A percentile compares a stretch with the other conserved stretches of the same genome.
phyloP scores from a whole-genome alignment of 2,329 filamentous ascomycete species.

The Clathrospora elynae region DNA sequence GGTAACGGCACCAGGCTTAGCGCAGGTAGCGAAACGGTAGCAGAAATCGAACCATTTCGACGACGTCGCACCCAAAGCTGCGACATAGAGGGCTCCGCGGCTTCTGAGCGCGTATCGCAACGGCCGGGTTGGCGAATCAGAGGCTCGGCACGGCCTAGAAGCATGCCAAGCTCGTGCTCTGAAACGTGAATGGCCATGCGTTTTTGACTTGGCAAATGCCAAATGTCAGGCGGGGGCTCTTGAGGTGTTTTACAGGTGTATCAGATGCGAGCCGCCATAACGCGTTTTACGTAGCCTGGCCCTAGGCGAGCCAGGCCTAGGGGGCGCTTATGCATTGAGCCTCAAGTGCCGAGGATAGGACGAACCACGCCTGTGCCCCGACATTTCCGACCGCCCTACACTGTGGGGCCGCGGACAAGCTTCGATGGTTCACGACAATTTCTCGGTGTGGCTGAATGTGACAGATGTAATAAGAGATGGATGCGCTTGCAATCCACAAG shows the following conservation, averaged over 20 bases:
- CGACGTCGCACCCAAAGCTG: slow-evolving; percentile 35
- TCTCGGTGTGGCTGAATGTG: slow-evolving; percentile 18
- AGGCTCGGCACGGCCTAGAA: slow-evolving; percentile 15
- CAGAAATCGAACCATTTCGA: slow-evolving; percentile 45
- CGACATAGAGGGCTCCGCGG: slow-evolving; percentile 36
- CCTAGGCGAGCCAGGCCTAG: too few relatives aligned
- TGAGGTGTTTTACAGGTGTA: slow-evolving; percentile 42
- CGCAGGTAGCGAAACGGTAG: slow-evolving; percentile 38
- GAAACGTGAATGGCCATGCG: slow-evolving; percentile 41
- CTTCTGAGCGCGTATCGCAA: slow-evolving; percentile 38
- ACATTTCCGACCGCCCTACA: slow-evolving; percentile 7
- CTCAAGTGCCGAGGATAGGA: slow-evolving; percentile 9
- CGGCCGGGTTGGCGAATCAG: slow-evolving; percentile 39
- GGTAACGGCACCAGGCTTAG: slow-evolving; percentile 33
- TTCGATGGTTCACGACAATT: slow-evolving; percentile 10
- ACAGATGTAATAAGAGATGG: slow-evolving; percentile 23
- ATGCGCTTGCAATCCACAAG: slow-evolving; percentile 5
- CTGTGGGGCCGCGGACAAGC: slow-evolving; percentile 9
- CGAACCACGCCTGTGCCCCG: slow-evolving; percentile 5
- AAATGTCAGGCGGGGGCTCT: slow-evolving; percentile 30
- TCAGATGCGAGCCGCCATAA: slow-evolving; percentile 29
- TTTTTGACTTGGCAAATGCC: slow-evolving; percentile 25
- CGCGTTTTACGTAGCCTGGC: slow-evolving; percentile 20
- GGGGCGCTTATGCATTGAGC: slow-evolving; percentile 9
- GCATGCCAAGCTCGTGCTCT: slow-evolving; percentile 20